Evolutionary conservation across 352 stramenopile species (phyloP).

Genomic region (Phytophthora crassamura): DNA sequence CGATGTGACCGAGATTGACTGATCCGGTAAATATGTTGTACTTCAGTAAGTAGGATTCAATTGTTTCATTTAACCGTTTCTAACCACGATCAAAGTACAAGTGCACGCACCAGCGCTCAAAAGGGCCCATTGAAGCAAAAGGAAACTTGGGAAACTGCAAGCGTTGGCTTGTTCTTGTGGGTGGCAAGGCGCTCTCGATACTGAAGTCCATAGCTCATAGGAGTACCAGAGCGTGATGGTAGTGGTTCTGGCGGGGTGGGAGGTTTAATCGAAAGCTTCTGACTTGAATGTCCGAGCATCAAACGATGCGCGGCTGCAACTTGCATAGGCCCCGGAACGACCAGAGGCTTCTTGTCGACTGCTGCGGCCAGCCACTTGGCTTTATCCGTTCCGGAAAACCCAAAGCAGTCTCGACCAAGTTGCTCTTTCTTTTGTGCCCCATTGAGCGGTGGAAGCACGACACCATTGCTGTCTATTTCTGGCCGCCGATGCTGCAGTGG

Average conservation of each 20-base stretch:
- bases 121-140: constrained; percentile 58
- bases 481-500: constrained; percentile 77
- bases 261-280: constrained; percentile 79
- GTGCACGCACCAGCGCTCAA: constrained; percentile 4
- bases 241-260: constrained; percentile 67
- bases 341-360: constrained; percentile 67
- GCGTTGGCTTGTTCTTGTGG: constrained; percentile 82
- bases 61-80: not conserved
- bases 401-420: constrained; percentile 80
- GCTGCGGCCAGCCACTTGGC: constrained; percentile 50
- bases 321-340: constrained; percentile 73
- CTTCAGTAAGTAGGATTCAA: constrained; percentile 1
- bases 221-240: constrained; percentile 53
- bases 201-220: constrained; percentile 75
- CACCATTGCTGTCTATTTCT: constrained; percentile 41
- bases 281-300: constrained; percentile 87
- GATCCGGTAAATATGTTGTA: not conserved
- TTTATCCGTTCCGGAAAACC: constrained; percentile 82
- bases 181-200: constrained; percentile 79
- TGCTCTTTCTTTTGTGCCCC: constrained; percentile 60
- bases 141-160: constrained; percentile 79
- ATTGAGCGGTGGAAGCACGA: constrained; percentile 57
- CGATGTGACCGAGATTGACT: constrained; percentile 40
- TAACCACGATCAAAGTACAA: not conserved
- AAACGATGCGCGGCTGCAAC: constrained; percentile 77